Base-by-base conservation (phyloP, 2,329 filamentous ascomycete genomes). In the Knufia petricola region DNA sequence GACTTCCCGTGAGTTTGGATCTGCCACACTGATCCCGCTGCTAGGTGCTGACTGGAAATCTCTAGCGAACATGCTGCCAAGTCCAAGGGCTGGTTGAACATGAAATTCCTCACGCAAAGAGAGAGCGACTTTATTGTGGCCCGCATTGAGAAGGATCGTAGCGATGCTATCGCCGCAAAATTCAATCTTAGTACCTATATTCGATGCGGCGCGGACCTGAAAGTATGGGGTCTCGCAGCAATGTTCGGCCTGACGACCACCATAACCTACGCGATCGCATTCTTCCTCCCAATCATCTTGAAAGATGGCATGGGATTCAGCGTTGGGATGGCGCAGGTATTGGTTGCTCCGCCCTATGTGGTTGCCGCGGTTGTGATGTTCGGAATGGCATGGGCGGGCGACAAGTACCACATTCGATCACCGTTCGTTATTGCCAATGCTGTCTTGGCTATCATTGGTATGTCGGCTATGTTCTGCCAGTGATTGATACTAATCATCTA, bases 271-370 rank as follows among this genome's bases (percentile, higher is more conserved):
- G 79, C 85, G 0, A 75, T 92, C 7, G 82, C 84, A 1, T 90
- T 85, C 64, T 90, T 89, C 61, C 67, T 90, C 3, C 85, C 86
- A 7, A 78, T 89, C 59, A 85, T 92, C 57, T 77, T 94, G 3
- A 60, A 61, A 7, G 55, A 66, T 15, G 73, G 73, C 17, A 77
- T 89, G 70, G 75, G 77, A 10, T 89, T 85, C 69, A 69, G 64
- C 39, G 70, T 82, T 3, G 81, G 73, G 6, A 69, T 70, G 41
- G 71, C 83, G 0, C 84, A 87, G 64, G 86, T 83, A 60, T 77
- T 89, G 3, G 74, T 82, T 3, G 84, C 85, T 0, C 83, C 82
- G 0, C 82, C 82, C 8, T 86, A 82, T 60, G 76, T 67, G 21
- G 76, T 85, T 51, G 79, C 81, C 7, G 52, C n/a, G 24, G 69